Percentiles rank a stretch among this genome's conserved stretches.
Conservation (phyloP, 2,329 filamentous ascomycete species). For the Penicillium occitanis region DNA sequence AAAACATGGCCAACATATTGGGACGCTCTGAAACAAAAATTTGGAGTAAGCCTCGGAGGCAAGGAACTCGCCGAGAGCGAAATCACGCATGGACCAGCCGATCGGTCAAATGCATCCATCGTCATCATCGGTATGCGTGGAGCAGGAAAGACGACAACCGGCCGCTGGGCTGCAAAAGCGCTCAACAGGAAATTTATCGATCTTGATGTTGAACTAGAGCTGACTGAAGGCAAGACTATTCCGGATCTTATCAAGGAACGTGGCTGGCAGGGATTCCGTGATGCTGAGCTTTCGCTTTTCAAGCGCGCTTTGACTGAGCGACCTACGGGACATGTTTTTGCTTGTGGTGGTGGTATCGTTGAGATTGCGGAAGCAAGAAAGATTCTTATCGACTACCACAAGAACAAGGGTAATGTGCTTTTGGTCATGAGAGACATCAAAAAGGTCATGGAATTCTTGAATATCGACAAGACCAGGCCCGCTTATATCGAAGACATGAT, state of each 20-base stretch:
- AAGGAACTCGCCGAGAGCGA: conserved; percentile 57
- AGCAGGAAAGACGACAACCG: conserved; percentile 92
- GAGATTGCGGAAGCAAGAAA: conserved; percentile 78
- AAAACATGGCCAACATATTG: conserved; percentile 99
- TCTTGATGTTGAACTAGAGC: conserved; percentile 83
- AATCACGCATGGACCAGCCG: conserved; percentile 37
- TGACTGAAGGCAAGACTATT: conserved; percentile 70
- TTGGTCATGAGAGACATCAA: conserved; percentile 85
- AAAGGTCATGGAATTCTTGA: conserved; percentile 83
- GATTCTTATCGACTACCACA: conserved; percentile 70
- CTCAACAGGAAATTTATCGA: conserved; percentile 79
- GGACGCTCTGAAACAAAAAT: conserved; percentile 79
- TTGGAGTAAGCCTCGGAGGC: conserved; percentile 74
- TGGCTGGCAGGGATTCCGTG: conserved; percentile 88
- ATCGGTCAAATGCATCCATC: conserved; percentile 62
- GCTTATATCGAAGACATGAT: conserved; percentile 92
- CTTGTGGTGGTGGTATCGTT: conserved; percentile 90
- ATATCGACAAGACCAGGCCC: conserved; percentile 83
- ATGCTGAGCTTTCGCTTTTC: conserved; percentile 73
- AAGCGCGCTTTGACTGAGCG: conserved; percentile 72
- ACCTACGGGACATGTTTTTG: conserved; percentile 75
- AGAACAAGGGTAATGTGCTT: conserved; percentile 77
- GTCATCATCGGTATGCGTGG: conserved; percentile 98
- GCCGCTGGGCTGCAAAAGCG: conserved; percentile 75
- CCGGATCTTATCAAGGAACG: conserved; percentile 75